phyloP scores from a whole-genome alignment of 305 asterid species.

The Salvia sclarea region DNA sequence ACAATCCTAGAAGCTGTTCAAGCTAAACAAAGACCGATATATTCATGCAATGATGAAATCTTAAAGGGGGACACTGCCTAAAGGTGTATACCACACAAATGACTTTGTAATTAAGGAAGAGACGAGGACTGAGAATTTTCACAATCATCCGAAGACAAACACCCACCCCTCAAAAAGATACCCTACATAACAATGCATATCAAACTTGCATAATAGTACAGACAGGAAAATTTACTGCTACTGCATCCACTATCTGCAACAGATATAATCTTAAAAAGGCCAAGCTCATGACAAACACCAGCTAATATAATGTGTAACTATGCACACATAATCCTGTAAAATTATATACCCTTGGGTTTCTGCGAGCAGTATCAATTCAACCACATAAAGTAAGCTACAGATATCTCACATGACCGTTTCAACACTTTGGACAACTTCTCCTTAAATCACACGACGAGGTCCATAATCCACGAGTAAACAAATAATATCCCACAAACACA shows the following conservation, averaged over 20 bases:
- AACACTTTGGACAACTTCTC: constrained; percentile 7
- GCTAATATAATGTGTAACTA: constrained; percentile 9
- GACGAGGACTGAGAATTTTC: background rate
- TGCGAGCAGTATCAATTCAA: background rate
- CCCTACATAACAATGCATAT: background rate
- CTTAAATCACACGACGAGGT: constrained; percentile 12
- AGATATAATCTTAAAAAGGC: background rate
- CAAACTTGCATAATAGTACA: constrained; percentile 5
- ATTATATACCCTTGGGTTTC: background rate
- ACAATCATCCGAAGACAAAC: background rate
- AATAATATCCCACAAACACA: background rate
- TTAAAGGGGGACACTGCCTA: background rate
- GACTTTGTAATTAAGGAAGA: background rate
- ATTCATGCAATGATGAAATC: background rate
- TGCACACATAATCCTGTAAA: background rate
- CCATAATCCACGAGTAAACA: constrained; percentile 10
- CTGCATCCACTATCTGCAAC: background rate
- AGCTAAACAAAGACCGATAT: constrained; percentile 1
- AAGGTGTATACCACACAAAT: background rate
- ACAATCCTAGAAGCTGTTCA: background rate
- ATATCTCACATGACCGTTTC: background rate
- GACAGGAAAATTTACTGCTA: background rate
- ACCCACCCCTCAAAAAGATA: background rate
- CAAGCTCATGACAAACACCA: background rate
- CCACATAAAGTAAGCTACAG: constrained; percentile 14